Base-by-base conservation (phyloP, 225 moss, liverwort and hornwort genomes). In the Takakia lepidozioides region DNA sequence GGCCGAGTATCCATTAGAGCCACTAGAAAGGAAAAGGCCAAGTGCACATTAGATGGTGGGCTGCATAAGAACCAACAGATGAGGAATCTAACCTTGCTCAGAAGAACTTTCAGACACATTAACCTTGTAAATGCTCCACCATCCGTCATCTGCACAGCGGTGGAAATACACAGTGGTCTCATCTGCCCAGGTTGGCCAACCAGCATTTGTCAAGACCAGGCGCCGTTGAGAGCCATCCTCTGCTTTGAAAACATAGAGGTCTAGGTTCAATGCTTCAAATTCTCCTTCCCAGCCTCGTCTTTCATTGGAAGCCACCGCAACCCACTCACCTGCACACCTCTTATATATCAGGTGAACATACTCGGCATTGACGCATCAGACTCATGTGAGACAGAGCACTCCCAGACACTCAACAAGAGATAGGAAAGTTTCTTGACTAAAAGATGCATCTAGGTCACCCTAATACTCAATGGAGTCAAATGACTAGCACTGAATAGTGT, bases 131-230 rank as follows among this genome's bases (percentile, higher is more conserved):
- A 93, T 64, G 61, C 89, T 93, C 86, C 86, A 93, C 93, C 93
- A 93, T 43, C 86, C 81, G 54, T 89, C 89, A 40, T 74, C 76
- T 27, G 74, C 81, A 51, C 60, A 48, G 59, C 86, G 70, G 49
- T 93, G 93, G 63, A 89, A 89, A 56, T 67, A 93, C 28, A 89
- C 60, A 19, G 52, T 84, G 48, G 61, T 58, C 1, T 82, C 76
- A 60, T 86, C 84, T 28, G 54, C 71, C 93, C 93, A 93, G 40
- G 78, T 29, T 20, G 93, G 93, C 89, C 93, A 93, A 15, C 93
- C 89, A 14, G 59, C 93, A 51, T 82, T 79, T 45, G 47, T 62
- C n/a, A 63, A 52, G 2, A 84, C 58, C 29, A 81, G 49, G 25
- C 58, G 75, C 39, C 93, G 68, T 10, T 66, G 52, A 11, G 78